These are phyloP conservation scores for Pezicula carpinea DNA, from an alignment of 2,329 filamentous ascomycete genomes.

Conservation along the genomic window DNA sequence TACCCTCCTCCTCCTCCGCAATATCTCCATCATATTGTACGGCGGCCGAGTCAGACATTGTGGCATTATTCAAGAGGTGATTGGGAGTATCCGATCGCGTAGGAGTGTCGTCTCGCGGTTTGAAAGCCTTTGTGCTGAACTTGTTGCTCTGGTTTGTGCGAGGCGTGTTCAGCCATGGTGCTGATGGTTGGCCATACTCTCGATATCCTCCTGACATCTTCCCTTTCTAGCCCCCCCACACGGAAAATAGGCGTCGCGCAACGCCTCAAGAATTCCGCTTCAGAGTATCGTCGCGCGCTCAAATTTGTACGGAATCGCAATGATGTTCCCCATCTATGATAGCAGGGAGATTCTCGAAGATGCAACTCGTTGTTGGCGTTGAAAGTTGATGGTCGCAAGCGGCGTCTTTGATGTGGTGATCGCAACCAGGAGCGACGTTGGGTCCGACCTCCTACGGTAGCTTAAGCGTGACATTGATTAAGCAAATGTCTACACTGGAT, in stretches of 20 bases:
- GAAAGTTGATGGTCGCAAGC: conserved; percentile 1
- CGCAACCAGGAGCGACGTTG: neutral
- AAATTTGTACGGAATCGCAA: conserved; percentile 2
- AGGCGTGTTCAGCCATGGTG: conserved; percentile 12
- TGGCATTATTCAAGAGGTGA: conserved; percentile 29
- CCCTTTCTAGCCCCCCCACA: conserved; percentile 26
- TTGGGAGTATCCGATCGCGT: conserved; percentile 24
- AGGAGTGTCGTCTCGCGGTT: conserved; percentile 56
- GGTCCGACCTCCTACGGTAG: too few relatives aligned
- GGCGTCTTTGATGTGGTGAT: neutral
- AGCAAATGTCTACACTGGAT: too few relatives aligned
- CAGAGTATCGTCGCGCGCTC: conserved; percentile 5
- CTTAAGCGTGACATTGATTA: too few relatives aligned
- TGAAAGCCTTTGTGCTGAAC: conserved; percentile 44
- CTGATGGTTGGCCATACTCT: conserved; percentile 54
- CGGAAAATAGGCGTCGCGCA: conserved; percentile 6
- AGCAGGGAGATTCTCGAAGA: neutral
- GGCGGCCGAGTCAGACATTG: conserved; percentile 40
- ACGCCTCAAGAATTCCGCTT: conserved; percentile 2
- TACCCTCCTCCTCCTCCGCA: conserved; percentile 60
- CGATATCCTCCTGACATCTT: conserved; percentile 61
- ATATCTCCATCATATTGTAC: conserved; percentile 46
- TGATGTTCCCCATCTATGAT: neutral
- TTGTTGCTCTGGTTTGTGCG: conserved; percentile 30
- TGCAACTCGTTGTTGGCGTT: neutral